Base-by-base conservation (phyloP, 2,329 filamentous ascomycete genomes). In the Rhinocladiella similis region DNA sequence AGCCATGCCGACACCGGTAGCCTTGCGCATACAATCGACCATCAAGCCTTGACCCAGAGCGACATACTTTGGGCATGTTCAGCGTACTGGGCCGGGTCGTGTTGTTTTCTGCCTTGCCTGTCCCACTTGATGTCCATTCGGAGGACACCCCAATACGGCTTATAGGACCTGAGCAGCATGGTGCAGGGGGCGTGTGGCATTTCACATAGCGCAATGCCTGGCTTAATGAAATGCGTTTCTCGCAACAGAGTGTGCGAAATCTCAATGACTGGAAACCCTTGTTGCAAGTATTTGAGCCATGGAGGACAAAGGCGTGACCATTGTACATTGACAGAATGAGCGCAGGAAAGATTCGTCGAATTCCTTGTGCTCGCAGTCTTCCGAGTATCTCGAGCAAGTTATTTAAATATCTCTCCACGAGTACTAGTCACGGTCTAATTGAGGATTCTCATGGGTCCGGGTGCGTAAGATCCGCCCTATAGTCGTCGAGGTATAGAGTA, bases 241-340 rank as follows among this genome's bases (percentile, higher is more conserved):
- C 22, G 46, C 59, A 58, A 46, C 59, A 61, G 29, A 29, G 36
- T 19, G 59, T 53, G 41, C 36, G 46, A 20, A 61, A 56, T 13
- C 25, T 53, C 49, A 61, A 42, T 42, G 48, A 20, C 12, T 35
- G 43, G 12, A 41, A 14, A 19, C 50, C 2, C 20, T 41, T 36
- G 16, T 29, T 38, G 33, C 55, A 50, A 12, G 22, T 33, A 41
- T 41, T 41, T 19, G 55, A 48, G 55, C 52, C 55, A 50, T 51
- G 41, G 25, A 57, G 25, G 39, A 58, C 46, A 19, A 49, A 52
- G 29, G 47, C 48, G 41, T 35, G 36, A 27, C 59, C 55, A 57
- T 61, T 53, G 33, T 46, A 58, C 59, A 61, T 61, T 45, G 51
- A 55, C 39, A 14, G n/a, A 20, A 25, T 25, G 42, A 20, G 20